These are phyloP conservation scores for Rhizophora apiculata DNA, from an alignment of 345 rosid genomes.

Conservation along the genomic window DNA sequence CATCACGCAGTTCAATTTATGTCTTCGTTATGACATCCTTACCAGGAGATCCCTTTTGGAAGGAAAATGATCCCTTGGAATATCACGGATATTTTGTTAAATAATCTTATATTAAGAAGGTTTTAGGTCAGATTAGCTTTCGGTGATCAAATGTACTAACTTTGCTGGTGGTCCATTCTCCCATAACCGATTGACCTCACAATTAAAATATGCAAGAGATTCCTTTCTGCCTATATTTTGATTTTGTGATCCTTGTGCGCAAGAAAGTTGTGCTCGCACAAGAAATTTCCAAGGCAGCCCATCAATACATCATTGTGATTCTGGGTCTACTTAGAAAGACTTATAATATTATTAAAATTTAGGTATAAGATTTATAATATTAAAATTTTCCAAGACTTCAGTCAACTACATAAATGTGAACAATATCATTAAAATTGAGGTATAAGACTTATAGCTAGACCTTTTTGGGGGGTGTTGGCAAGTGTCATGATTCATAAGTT, in stretches of 20 bases:
- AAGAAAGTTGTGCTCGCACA: background rate
- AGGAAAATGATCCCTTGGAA: conserved; percentile 22
- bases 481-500: too few species aligned
- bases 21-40: conserved; percentile 16
- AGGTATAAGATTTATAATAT: too few species aligned
- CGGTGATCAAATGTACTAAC: conserved; percentile 12
- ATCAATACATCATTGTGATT: conserved; percentile 9
- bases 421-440: too few species aligned
- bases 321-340: conserved; percentile 19
- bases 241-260: background rate
- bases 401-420: background rate
- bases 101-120: background rate
- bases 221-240: background rate
- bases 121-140: conserved; percentile 20
- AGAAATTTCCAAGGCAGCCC: conserved; percentile 3
- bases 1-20: conserved; percentile 28
- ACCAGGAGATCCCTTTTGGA: conserved; percentile 16
- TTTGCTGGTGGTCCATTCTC: background rate
- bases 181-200: background rate
- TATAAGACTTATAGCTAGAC: too few species aligned
- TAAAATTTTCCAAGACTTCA: background rate
- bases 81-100: conserved; percentile 15
- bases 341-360: background rate
- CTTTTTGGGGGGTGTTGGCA: too few species aligned
- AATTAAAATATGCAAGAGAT: background rate